A percentile compares a stretch with the other conserved stretches of the same genome.
phyloP scores from a whole-genome alignment of 208 protist genomes.

The Plasmodiophora brassicae region DNA sequence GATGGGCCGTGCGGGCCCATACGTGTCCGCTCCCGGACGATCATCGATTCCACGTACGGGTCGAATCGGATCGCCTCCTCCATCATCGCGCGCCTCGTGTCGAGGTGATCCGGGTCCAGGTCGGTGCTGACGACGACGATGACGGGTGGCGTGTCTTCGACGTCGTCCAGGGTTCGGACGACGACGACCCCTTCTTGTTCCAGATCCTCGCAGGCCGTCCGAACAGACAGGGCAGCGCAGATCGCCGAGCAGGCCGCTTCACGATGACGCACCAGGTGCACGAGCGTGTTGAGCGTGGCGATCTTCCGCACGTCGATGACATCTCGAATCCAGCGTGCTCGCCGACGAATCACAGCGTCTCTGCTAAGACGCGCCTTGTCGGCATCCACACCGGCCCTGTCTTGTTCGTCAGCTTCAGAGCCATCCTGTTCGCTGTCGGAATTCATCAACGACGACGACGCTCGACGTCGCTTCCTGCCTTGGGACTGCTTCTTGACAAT shows the following conservation, averaged over 20 bases:
- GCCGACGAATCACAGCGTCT: not conserved
- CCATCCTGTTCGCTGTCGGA: too few species aligned
- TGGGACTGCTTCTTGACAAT: not conserved
- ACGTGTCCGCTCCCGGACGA: not conserved
- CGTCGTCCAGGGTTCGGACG: not conserved
- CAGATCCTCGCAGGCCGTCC: not conserved
- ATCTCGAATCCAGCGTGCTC: constrained; percentile 12
- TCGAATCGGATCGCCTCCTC: not conserved
- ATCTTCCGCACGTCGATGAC: not conserved
- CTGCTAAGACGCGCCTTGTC: too few species aligned
- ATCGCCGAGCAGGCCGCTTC: not conserved
- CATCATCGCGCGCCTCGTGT: not conserved
- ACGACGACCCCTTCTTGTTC: not conserved
- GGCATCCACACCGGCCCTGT: not conserved
- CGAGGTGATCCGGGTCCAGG: not conserved
- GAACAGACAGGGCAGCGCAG: not conserved
- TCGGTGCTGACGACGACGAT: not conserved
- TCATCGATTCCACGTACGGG: not conserved
- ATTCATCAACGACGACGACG: too few species aligned
- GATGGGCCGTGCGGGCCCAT: not conserved
- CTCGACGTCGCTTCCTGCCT: not conserved
- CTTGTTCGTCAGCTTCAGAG: not conserved
- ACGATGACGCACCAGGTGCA: not conserved
- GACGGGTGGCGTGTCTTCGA: not conserved
- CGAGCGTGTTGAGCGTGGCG: not conserved